A percentile compares a stretch with the other conserved stretches of the same genome.
These are phyloP conservation scores for Boletus barrowsii DNA, from an alignment of 768 basidiomycete species.

Conservation along the genomic window DNA sequence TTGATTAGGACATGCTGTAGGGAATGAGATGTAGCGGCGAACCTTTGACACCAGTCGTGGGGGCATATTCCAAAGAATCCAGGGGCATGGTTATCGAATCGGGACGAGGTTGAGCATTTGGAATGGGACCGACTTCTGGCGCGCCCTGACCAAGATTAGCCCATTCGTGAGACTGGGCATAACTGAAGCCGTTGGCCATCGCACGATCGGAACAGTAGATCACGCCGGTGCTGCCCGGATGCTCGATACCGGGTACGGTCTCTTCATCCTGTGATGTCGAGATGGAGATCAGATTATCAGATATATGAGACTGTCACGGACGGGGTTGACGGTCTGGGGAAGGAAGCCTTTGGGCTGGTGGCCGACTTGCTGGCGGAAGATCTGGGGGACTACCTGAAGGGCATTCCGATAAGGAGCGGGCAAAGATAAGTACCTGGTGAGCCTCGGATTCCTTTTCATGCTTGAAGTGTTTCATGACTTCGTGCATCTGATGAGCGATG, in stretches of 20 bases:
- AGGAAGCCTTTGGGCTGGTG: slow-evolving; percentile 63
- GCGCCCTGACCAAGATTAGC: slow-evolving; percentile 90
- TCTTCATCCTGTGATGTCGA: slow-evolving; percentile 63
- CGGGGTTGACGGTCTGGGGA: slow-evolving; percentile 72
- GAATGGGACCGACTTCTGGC: slow-evolving; percentile 84
- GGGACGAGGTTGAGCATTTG: slow-evolving; percentile 66
- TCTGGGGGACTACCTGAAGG: slow-evolving; percentile 40
- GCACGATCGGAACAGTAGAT: slow-evolving; percentile 92
- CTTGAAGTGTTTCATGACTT: slow-evolving; percentile 63
- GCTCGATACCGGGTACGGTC: slow-evolving; percentile 84
- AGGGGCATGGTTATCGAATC: slow-evolving; percentile 59
- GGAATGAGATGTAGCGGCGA: slow-evolving; percentile 8
- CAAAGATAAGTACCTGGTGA: slow-evolving; percentile 55
- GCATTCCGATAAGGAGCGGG: neutral
- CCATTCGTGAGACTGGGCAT: slow-evolving; percentile 77
- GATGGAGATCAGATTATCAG: neutral
- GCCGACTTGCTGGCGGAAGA: slow-evolving; percentile 70
- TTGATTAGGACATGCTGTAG: slow-evolving; percentile 1
- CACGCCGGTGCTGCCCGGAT: slow-evolving; percentile 62
- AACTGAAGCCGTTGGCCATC: slow-evolving; percentile 92
- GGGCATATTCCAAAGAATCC: slow-evolving; percentile 86
- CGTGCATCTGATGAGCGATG: slow-evolving; percentile 57
- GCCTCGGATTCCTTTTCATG: slow-evolving; percentile 87
- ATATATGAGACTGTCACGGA: slow-evolving; percentile 29
- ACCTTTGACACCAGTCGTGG: slow-evolving; percentile 90